Evolutionary conservation across 306 rosid species (phyloP).

Genomic region (Glycyrrhiza uralensis): DNA sequence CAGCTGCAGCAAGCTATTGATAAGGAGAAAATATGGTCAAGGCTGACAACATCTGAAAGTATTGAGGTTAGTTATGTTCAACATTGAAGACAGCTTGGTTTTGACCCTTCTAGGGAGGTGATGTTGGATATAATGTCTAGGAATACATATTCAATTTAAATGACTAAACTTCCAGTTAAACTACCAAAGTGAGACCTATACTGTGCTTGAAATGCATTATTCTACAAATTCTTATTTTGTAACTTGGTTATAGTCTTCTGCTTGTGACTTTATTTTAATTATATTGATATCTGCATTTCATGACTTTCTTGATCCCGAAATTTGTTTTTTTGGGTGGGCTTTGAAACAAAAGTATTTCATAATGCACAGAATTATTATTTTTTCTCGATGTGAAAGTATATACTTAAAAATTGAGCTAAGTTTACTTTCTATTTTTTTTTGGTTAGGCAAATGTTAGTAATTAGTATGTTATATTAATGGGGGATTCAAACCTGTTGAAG

Average conservation of each 20-base stretch:
- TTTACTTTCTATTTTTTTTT: background rate
- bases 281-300: conserved; percentile 14
- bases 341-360: background rate
- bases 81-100: conserved; percentile 26
- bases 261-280: background rate
- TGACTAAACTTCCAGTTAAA: background rate
- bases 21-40: conserved; percentile 96
- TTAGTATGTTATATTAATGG: too few relatives aligned
- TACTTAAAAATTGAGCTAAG: background rate
- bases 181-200: background rate
- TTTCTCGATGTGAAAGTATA: background rate
- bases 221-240: background rate
- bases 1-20: conserved; percentile 84
- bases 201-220: background rate
- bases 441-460: too few relatives aligned
- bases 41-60: conserved; percentile 94
- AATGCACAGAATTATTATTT: background rate
- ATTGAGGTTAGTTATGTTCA: conserved; percentile 69
- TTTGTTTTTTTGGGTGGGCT: background rate
- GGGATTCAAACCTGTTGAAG: too few relatives aligned
- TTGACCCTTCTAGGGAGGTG: conserved; percentile 21
- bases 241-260: background rate
- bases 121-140: conserved; percentile 20
- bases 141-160: conserved; percentile 3
- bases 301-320: background rate